These are phyloP conservation scores for Torulaspora pretoriensis DNA, from an alignment of 1,139 yeast species.

Conservation along the genomic window DNA sequence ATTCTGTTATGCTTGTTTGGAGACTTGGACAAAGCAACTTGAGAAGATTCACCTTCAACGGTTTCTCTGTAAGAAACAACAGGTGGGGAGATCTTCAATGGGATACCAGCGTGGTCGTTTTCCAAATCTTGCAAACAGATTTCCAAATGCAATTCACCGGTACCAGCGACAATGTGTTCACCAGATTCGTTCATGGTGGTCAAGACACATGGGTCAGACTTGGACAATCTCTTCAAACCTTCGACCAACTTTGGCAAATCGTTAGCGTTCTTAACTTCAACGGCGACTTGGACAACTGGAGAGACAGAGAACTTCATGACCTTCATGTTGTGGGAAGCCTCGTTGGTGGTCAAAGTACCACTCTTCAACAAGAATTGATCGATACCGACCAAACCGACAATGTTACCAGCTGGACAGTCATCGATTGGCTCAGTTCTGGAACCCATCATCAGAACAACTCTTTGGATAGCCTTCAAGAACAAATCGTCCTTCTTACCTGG, in stretches of 20 bases:
- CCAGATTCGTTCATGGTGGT: constrained; percentile 86
- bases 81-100: constrained; percentile 96
- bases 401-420: constrained; percentile 99
- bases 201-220: constrained; percentile 98
- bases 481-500: constrained; percentile 98
- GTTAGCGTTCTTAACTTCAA: constrained; percentile 98
- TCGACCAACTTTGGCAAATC: constrained; percentile 99
- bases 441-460: constrained; percentile 99
- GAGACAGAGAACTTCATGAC: constrained; percentile 99
- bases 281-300: constrained; percentile 99
- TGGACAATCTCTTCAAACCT: constrained; percentile 99
- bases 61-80: constrained; percentile 99
- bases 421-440: constrained; percentile 97
- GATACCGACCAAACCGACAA: constrained; percentile 99
- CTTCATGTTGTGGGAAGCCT: constrained; percentile 98
- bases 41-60: constrained; percentile 87
- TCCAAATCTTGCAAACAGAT: constrained; percentile 94
- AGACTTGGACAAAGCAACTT: constrained; percentile 96
- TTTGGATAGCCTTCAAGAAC: constrained; percentile 95
- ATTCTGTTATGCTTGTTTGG: constrained; percentile 99
- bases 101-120: constrained; percentile 99
- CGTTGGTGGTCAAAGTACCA: constrained; percentile 97
- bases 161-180: constrained; percentile 99
- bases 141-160: constrained; percentile 99
- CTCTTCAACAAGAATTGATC: constrained; percentile 99